A percentile compares a stretch with the other conserved stretches of the same genome.
phyloP scores from a whole-genome alignment of 371 early-diverging fungal species.

The Lichtheimia ramosa region DNA sequence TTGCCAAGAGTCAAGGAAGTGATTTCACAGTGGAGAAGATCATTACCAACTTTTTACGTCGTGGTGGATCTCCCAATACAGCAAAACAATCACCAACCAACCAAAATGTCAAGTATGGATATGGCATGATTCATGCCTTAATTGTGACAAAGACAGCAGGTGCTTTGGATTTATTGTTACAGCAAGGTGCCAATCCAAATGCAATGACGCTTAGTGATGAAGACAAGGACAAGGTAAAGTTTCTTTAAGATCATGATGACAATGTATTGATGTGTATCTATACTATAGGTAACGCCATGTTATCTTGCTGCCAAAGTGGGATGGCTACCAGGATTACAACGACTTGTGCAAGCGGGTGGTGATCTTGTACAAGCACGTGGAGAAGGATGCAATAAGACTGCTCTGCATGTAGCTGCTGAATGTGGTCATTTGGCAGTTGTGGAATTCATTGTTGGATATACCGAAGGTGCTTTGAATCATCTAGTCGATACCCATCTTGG shows the following conservation, averaged over 20 bases:
- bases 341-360: conserved; percentile 42
- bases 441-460: conserved; percentile 37
- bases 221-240: conserved; percentile 40
- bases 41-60: conserved; percentile 42
- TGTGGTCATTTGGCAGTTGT: conserved; percentile 36
- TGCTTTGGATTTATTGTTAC: conserved; percentile 34
- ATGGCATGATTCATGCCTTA: conserved; percentile 48
- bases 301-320: conserved; percentile 47
- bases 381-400: conserved; percentile 38
- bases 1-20: conserved; percentile 34
- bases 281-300: conserved; percentile 37
- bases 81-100: conserved; percentile 39
- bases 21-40: conserved; percentile 45
- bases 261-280: not conserved
- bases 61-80: conserved; percentile 51
- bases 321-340: conserved; percentile 41
- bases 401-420: conserved; percentile 44
- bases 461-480: conserved; percentile 39
- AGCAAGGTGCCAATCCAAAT: conserved; percentile 51
- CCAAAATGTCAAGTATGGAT: conserved; percentile 38
- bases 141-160: conserved; percentile 36
- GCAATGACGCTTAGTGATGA: conserved; percentile 28
- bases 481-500: conserved; percentile 35
- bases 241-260: not conserved
- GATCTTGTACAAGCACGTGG: conserved; percentile 44